Evolutionary conservation across 1,284 basidiomycete genomes (phyloP).

Genomic region (Apiotrichum montevideense): DNA sequence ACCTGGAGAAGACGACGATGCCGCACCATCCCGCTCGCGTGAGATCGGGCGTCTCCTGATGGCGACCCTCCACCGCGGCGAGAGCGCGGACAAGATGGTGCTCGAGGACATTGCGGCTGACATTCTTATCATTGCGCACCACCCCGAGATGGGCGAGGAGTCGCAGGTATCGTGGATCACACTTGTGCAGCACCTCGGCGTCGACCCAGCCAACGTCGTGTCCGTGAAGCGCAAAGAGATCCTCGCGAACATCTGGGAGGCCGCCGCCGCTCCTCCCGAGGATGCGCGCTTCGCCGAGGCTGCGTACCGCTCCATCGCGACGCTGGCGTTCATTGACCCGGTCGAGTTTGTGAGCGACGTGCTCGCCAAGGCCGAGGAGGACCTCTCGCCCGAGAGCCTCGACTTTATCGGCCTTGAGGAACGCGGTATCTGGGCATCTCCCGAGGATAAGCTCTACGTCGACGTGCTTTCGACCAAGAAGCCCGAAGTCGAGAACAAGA

Average conservation of each 20-base stretch:
- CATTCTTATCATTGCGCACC: constrained; percentile 66
- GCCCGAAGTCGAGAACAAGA: constrained; percentile 54
- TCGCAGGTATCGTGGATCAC: constrained; percentile 75
- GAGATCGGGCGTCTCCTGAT: constrained; percentile 36
- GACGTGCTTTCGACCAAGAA: constrained; percentile 67
- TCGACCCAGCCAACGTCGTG: constrained; percentile 59
- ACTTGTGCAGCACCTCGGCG: constrained; percentile 60
- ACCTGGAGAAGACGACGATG: constrained; percentile 28
- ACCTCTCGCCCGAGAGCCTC: constrained; percentile 58
- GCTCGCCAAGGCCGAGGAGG: constrained; percentile 60
- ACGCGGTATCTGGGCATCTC: constrained; percentile 75
- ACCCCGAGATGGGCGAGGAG: constrained; percentile 59
- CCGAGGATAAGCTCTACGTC: constrained; percentile 67
- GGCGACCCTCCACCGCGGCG: constrained; percentile 10
- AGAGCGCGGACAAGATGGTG: constrained; percentile 18
- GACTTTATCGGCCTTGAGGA: constrained; percentile 65
- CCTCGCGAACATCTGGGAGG: constrained; percentile 34
- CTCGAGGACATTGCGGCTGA: constrained; percentile 48
- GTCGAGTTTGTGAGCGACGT: constrained; percentile 60
- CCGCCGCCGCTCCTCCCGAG: constrained; percentile 13
- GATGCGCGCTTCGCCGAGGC: constrained; percentile 49
- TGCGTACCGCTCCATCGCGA: constrained; percentile 66
- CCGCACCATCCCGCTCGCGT: constrained; percentile 25
- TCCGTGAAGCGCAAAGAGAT: constrained; percentile 30
- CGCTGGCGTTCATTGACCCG: constrained; percentile 72